These are phyloP conservation scores for Colletotrichum costaricense DNA, from an alignment of 2,329 filamentous ascomycete species.

Conservation along the genomic window DNA sequence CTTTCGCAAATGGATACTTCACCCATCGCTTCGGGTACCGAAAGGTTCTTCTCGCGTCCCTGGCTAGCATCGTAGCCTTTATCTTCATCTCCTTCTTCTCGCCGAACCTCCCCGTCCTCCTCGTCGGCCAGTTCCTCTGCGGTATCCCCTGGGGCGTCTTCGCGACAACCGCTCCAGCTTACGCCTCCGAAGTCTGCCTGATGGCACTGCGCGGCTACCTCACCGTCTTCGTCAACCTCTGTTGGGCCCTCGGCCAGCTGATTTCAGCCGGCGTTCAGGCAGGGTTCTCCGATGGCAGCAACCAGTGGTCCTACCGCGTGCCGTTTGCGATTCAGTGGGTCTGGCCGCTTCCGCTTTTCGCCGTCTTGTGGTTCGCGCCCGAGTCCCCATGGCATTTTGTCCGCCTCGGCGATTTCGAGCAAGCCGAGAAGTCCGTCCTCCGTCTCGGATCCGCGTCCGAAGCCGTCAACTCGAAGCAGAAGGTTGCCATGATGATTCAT, in stretches of 20 bases:
- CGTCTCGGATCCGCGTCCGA: constrained; percentile 9
- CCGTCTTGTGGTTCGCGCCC: constrained; percentile 24
- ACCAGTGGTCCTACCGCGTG: constrained; percentile 41
- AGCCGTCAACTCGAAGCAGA: constrained; percentile 14
- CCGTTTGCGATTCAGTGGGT: constrained; percentile 42
- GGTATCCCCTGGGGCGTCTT: constrained; percentile 60
- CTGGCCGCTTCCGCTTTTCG: constrained; percentile 37
- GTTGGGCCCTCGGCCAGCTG: constrained; percentile 59
- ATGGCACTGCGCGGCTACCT: constrained; percentile 54
- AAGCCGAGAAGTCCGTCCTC: constrained; percentile 8
- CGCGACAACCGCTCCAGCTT: constrained; percentile 56
- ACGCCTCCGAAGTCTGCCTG: constrained; percentile 57
- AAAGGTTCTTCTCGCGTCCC: constrained; percentile 54
- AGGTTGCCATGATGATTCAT: constrained; percentile 37
- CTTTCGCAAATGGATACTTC: constrained; percentile 58
- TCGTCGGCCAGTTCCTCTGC: constrained; percentile 56
- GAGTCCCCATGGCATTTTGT: constrained; percentile 21
- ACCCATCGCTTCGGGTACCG: constrained; percentile 56
- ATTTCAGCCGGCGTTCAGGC: constrained; percentile 53
- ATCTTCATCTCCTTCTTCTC: constrained; percentile 62
- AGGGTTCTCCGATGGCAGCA: constrained; percentile 36
- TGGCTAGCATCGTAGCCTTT: constrained; percentile 51
- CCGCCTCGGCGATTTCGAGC: constrained; percentile 1
- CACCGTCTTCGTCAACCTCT: constrained; percentile 59
- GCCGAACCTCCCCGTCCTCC: constrained; percentile 47